These are phyloP conservation scores for Chaetomium globosum DNA, from an alignment of 2,329 filamentous ascomycete genomes.

Conservation along the genomic window DNA sequence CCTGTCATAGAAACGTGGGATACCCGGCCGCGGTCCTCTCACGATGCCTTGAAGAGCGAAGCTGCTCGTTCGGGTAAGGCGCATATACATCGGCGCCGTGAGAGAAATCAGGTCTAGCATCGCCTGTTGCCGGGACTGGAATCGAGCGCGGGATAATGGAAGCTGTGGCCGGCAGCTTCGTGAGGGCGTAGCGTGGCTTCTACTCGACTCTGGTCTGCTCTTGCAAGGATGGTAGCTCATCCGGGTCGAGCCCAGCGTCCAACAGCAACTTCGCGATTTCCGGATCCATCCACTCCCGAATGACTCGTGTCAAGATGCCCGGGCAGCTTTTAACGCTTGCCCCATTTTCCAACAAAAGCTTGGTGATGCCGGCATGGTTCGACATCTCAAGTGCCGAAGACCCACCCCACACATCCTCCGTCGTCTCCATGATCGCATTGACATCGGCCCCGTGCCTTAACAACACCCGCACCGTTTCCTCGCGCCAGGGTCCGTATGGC, in stretches of 20 bases:
- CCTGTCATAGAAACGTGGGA: background rate
- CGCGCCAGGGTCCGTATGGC: slow-evolving; percentile 7
- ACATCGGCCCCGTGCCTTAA: slow-evolving; percentile 14
- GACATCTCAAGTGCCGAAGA: slow-evolving; percentile 10
- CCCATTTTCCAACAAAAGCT: slow-evolving; percentile 13
- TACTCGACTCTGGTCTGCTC: background rate
- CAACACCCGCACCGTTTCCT: slow-evolving; percentile 20
- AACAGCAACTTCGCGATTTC: background rate
- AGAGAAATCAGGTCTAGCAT: slow-evolving; percentile 17
- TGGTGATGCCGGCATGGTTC: slow-evolving; percentile 4
- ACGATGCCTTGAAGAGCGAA: background rate
- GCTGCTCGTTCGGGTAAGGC: background rate
- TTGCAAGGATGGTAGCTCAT: background rate
- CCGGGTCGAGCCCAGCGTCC: background rate
- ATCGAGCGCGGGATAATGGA: background rate
- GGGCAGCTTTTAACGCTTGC: background rate
- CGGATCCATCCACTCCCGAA: background rate
- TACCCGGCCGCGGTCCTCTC: background rate
- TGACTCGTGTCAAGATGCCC: background rate
- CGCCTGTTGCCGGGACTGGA: slow-evolving; percentile 6
- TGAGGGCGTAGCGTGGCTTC: slow-evolving; percentile 17
- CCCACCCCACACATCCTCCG: background rate
- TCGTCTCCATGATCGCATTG: slow-evolving; percentile 8
- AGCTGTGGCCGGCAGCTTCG: slow-evolving; percentile 16
- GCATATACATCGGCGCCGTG: background rate